Evolutionary conservation across 768 basidiomycete genomes (phyloP), one percentile per base, ranked within the genome.

Genomic region (Phylloporus arenicola): DNA sequence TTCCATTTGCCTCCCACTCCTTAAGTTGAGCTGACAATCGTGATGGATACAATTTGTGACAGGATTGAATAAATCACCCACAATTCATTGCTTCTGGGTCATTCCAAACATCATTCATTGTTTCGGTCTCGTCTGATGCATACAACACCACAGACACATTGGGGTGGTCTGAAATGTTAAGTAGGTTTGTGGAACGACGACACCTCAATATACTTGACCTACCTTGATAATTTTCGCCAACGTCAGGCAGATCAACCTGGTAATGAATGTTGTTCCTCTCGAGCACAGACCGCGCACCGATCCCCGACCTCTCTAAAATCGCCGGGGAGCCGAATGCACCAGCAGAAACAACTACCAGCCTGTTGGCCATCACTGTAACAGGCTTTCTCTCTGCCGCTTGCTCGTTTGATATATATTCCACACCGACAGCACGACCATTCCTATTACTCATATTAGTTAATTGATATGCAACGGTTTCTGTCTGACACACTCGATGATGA

Each of bases 181-280:
- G n/a, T 6, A 1, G 17, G 9, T 24, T 20, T 11, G 11, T 25
- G 25, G 19, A 33, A 20, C 27, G 1, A 8, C 1, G 6, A n/a
- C n/a, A n/a, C 8, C 2, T 4, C 1, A 3, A 4, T 7, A 1
- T 3, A 17, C 0, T 0, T 14, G 17, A 7, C 64, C 33, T 45
- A 77, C n/a, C n/a, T n/a, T n/a, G n/a, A n/a, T n/a, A n/a, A n/a
- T n/a, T n/a, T n/a, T n/a, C n/a, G n/a, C n/a, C 80, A 1, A 93
- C 89, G 6, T 83, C 85, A 5, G 87, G 86, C 7, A 90, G 76
- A 47, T 88, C 81, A 8, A 86, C 74, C 9, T 79, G 39, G 47
- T 74, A 68, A 8, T 59, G 52, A 37, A 91, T 72, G 3, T 70
- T 72, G 44, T 76, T 63, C 42, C 67, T 68, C 39, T 74, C 58